Evolutionary conservation across 306 rosid genomes (phyloP).

Genomic region (Acacia confusa): DNA sequence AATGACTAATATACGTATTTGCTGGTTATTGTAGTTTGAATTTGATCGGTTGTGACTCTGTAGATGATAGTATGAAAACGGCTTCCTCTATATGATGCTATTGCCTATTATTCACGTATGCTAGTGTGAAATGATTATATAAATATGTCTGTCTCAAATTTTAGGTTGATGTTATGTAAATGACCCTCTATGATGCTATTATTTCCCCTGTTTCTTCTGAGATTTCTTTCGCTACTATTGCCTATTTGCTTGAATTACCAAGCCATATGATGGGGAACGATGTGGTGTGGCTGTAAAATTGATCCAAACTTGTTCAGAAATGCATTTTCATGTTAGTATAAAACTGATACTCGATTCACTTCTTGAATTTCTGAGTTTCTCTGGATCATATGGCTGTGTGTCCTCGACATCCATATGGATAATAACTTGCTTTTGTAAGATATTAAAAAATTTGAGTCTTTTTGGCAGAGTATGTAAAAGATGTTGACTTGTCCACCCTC

Average conservation of each 20-base stretch:
- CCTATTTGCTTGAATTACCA: neutral
- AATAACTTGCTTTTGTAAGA: neutral
- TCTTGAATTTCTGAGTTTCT: neutral
- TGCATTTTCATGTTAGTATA: neutral
- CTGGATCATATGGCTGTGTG: neutral
- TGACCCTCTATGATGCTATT: no score
- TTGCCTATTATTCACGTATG: neutral
- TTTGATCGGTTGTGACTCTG: slow-evolving; percentile 8
- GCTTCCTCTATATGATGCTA: neutral
- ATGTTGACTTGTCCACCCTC: neutral
- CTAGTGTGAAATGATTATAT: neutral
- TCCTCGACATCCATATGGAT: neutral
- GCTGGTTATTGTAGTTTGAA: neutral
- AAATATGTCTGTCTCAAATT: neutral
- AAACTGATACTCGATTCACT: slow-evolving; percentile 7
- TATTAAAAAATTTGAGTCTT: no score
- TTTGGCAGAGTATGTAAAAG: neutral
- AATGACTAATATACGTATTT: neutral
- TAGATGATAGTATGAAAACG: neutral
- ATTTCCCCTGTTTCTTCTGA: neutral
- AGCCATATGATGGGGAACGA: slow-evolving; percentile 1
- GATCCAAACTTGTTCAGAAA: neutral
- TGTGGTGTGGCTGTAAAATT: neutral
- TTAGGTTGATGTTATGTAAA: neutral
- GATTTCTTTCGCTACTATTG: neutral